Evolutionary conservation across 352 stramenopile genomes (phyloP), one percentile per base, ranked within the genome.

Genomic region (Globisporangium echinulatum): DNA sequence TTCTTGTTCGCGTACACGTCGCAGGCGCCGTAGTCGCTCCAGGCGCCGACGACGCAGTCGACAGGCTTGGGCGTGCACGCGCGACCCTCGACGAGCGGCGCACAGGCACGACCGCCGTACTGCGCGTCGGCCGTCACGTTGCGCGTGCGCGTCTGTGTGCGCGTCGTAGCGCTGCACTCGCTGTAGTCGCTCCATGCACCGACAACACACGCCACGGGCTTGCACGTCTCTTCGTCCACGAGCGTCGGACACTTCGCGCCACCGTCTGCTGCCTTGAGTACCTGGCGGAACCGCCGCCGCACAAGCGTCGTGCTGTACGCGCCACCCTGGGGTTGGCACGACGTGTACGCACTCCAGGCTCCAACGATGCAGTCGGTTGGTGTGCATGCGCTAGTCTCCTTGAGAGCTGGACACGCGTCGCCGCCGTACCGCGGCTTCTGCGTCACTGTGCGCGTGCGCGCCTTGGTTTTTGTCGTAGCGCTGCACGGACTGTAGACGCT

Each of bases 31-130:
- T 68, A 90, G 5, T 74, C 61, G 14, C 64, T 75, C 78, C 81
- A 90, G 0, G 65, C 52, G 0, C 79, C 55, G 2, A 86, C 71
- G n/a, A 69, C 66, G 47, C 81, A 91, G 66, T 86, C 55, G 13
- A 86, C 68, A 0, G 66, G 63, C 15, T 63, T 69, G 2, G 77
- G 69, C 38, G 59, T 71, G 54, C 78, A 88, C 8, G 53, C 2
- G 38, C 74, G 59, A 10, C 51, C 70, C 0, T 74, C 50, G 36
- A 73, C 56, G 1, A 90, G 60, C 3, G 63, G 58, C 0, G 76
- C 64, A 17, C 75, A 83, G 3, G 58, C 54, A n/a, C 62, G 71
- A 17, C 74, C 74, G 8, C 69, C 72, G 49, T 77, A 73, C 48
- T 70, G 52, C 0, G 69, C n/a, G 0, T 58, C 40, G 0, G 59